Base-by-base conservation (phyloP, 1,284 basidiomycete species). In the Ustilago nuda region DNA sequence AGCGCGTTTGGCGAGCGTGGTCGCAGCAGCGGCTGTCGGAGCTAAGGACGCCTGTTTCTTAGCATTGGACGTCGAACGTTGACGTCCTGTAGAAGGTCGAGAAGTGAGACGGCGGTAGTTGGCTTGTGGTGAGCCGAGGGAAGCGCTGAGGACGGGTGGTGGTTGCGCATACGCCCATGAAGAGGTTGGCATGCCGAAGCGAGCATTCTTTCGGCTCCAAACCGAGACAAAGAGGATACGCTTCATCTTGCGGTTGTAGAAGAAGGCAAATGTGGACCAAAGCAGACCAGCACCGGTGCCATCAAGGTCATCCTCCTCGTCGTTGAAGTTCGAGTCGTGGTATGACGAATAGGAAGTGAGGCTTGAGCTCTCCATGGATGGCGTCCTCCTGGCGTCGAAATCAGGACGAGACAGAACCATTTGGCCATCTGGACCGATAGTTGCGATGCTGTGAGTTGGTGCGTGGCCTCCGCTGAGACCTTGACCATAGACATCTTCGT, bases 221-320 rank as follows among this genome's bases (percentile, higher is more conserved):
- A 94, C 91, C 0, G 94, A 93, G 68, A 98, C 90, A 86, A 97
- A 98, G 56, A 99, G 87, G 80, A 99, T 91, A 23, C 96, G 91
- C 88, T 97, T 98, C 76, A 87, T 87, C 82, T 94, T 96, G 84
- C 92, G 90, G 88, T 95, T 97, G 85, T 95, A 89, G 88, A 99
- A 97, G 88, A 99, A 98, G 91, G 94, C 97, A 86, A 98, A 94
- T 15, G 94, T 95, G 39, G 93, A 94, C 96, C 95, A 98, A 7
- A 98, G 89, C 66, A 98, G 88, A 5, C 94, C 92, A n/a, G 81
- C 81, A 54, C 94, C 94, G 15, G 84, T 82, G 77, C 87, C 74
- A 86, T 88, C 70, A 86, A 87, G n/a, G 87, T 85, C 84, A 75
- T 93, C 92, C 84, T 93, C 92, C 33, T 80, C 77, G 37, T 67